Base-by-base conservation (phyloP, 129 eudicot species). In the Calendula officinalis region DNA sequence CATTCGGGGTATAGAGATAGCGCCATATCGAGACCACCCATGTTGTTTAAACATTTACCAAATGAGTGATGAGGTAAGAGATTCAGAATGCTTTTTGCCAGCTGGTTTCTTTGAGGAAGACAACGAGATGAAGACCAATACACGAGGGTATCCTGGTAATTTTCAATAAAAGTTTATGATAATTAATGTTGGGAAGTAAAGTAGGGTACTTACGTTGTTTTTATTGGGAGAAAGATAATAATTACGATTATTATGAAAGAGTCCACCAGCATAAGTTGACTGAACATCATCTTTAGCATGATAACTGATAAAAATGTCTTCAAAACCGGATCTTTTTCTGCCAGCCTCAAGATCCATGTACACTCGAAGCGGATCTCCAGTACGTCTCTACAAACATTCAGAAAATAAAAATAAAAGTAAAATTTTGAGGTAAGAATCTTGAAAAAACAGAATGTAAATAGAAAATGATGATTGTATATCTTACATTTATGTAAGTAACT, bases 281-380 rank as follows among this genome's bases (percentile, higher is more conserved):
- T 94, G 99, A 67, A 94, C 99, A 76, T 94, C 95, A 69, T 94
- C 99, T 75, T 84, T 67, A 42, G 99, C 99, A 76, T 94, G 99
- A 70, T 94, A 94, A 63, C 99, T 80, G 33, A 94, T 64, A 50
- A 85, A 94, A 38, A 94, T 75, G 75, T 94, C 99, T 80, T 94
- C 99, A 16, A 52, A 71, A 56, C 95, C 97, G 8, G 99, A 94
- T 51, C 77, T 82, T 73, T 77, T 88, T 71, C 99, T 86, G 51
- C 99, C 99, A 72, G 97, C 92, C 73, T 94, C 99, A 62, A 94
- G 99, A 82, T 94, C 97, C 99, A 94, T 88, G 77, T 94, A 94
- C 13, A 83, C 92, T 39, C 95, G 95, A 51, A 94, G 87, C 40
- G 99, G 99, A 35, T 94, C 97, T 8, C 99, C 97, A 7, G 14